phyloP scores from a whole-genome alignment of 257 asterid species.

The Rubia yunnanensis region DNA sequence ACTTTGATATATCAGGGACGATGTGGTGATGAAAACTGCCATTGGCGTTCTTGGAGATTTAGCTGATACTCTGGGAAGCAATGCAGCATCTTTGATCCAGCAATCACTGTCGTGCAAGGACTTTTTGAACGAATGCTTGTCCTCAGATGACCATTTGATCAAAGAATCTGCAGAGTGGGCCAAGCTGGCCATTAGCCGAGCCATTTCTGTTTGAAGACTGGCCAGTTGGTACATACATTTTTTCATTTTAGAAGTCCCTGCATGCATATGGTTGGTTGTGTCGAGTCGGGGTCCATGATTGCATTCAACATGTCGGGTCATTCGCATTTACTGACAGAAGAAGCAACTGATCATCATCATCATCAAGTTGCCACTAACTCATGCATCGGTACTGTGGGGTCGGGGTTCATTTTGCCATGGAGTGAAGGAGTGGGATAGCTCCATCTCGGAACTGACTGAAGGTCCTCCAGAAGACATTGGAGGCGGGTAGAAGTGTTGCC shows the following conservation, averaged over 20 bases:
- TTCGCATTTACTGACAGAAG: conserved; percentile 48
- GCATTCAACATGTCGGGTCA: conserved; percentile 54
- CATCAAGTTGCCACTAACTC: conserved; percentile 57
- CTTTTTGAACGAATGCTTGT: conserved; percentile 73
- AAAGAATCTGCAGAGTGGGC: conserved; percentile 99
- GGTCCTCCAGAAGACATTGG: conserved; percentile 20
- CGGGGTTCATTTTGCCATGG: conserved; percentile 28
- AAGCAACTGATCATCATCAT: conserved; percentile 32
- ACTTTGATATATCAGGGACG: conserved; percentile 57
- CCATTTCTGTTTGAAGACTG: conserved; percentile 66
- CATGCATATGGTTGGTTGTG: conserved; percentile 81
- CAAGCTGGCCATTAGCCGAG: conserved; percentile 79
- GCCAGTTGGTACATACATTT: conserved; percentile 34
- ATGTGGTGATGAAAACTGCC: conserved; percentile 87
- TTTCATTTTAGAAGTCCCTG: conserved; percentile 40
- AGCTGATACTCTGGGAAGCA: conserved; percentile 88
- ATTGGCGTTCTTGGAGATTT: conserved; percentile 88
- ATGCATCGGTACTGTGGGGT: conserved; percentile 60
- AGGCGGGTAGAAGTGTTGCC: conserved; percentile 12
- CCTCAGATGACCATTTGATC: conserved; percentile 81
- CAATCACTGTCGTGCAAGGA: conserved; percentile 76
- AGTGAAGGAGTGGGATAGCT: conserved; percentile 13
- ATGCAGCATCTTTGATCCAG: conserved; percentile 75
- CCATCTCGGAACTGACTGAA: conserved; percentile 18
- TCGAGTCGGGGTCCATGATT: conserved; percentile 57